Percentiles rank a stretch among this genome's conserved stretches.
Conservation (phyloP, 208 protist species). For the Trypanosoma cruzi region DNA sequence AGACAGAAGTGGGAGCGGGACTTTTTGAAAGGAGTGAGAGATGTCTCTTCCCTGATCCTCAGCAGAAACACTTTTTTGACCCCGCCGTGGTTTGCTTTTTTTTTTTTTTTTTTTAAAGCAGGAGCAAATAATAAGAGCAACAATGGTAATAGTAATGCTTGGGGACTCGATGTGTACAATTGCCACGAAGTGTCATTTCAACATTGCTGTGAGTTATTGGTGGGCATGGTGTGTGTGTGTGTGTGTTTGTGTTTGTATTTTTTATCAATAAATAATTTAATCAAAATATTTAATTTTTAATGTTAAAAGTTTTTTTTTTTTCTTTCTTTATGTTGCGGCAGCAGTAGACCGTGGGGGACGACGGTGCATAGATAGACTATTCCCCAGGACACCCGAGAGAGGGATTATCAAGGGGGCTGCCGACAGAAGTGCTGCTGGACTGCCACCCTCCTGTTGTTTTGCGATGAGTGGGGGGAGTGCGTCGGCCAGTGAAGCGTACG, state of each 20-base stretch:
- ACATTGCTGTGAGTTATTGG: background rate
- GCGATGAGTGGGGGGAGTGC: background rate
- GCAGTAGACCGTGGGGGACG: background rate
- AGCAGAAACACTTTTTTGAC: no score
- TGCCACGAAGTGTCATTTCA: background rate
- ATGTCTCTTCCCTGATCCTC: no score
- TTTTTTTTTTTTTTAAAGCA: no score
- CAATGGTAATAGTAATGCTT: no score
- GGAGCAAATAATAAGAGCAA: background rate
- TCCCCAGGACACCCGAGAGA: background rate
- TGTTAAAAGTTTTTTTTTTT: background rate
- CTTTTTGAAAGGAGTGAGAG: no score
- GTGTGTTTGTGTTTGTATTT: background rate
- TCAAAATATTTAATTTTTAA: no score
- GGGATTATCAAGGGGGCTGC: background rate
- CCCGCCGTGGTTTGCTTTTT: no score
- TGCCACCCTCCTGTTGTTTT: background rate
- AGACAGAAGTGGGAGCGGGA: no score
- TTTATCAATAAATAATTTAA: no score
- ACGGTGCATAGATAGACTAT: background rate
- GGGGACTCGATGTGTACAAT: background rate
- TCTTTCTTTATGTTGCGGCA: background rate
- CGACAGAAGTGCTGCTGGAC: background rate
- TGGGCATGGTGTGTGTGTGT: background rate
- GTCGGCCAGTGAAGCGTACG: background rate